Evolutionary conservation across 176 grass and related monocot species (phyloP), one percentile per base, ranked within the genome.

Genomic region (Stipa capillata): DNA sequence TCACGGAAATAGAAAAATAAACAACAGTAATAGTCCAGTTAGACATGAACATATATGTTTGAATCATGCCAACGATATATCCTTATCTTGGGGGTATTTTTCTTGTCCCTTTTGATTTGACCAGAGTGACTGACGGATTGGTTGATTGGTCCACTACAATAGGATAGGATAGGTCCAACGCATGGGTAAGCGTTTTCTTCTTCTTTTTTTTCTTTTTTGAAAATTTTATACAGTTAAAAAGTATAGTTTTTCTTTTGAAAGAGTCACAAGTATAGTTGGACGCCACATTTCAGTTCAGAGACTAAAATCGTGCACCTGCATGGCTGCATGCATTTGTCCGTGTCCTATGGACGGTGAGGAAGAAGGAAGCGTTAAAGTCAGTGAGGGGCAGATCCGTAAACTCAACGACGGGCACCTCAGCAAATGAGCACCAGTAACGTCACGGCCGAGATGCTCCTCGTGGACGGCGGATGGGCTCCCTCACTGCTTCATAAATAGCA

Each of bases 391-490:
- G n/a, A n/a, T n/a, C n/a, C n/a, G n/a, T n/a, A n/a, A n/a, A n/a
- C 48, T 0, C 6, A 8, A 20, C 7, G 16, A 16, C 47, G 47
- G 47, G 17, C n/a, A n/a, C 17, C 15, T 2, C 16, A 18, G 74
- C 40, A 24, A n/a, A n/a, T n/a, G n/a, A n/a, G n/a, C n/a, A n/a
- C n/a, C n/a, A n/a, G n/a, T n/a, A n/a, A n/a, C n/a, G n/a, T n/a
- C n/a, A n/a, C n/a, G n/a, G n/a, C n/a, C n/a, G n/a, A n/a, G n/a
- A 33, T 8, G 54, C 34, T 67, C 27, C 76, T 25, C 56, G 82
- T 85, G 87, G 51, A 76, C 62, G 77, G 87, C 47, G 48, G 77
- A 77, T n/a, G 55, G 52, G 34, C 69, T 18, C 16, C 6, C 62
- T 33, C 20, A 13, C 17, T 4, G 2, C 36, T 3, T 17, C 77